Evolutionary conservation across 352 stramenopile genomes (phyloP).

Genomic region (Globisporangium nagaii): DNA sequence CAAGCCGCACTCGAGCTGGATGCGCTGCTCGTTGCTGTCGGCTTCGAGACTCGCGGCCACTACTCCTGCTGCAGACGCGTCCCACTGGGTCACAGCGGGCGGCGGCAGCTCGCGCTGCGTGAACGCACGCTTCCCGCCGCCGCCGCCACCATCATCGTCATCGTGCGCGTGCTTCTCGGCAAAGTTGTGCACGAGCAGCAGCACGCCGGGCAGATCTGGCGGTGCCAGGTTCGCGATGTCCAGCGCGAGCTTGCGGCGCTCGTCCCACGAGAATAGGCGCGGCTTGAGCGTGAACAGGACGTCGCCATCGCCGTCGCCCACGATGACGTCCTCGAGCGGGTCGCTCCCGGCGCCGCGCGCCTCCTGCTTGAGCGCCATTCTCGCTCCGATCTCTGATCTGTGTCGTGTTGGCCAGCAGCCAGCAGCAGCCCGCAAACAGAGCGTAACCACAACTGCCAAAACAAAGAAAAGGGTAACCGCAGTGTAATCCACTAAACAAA

Average conservation of each 20-base stretch:
- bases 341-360: background rate
- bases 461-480: too few species aligned
- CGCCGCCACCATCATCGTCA: background rate
- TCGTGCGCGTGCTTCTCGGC: constrained; percentile 20
- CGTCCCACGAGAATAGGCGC: constrained; percentile 51
- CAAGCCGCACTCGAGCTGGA: constrained; percentile 57
- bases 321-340: background rate
- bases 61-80: constrained; percentile 10
- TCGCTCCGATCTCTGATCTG: background rate
- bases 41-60: background rate
- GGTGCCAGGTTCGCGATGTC: constrained; percentile 70
- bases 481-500: too few species aligned
- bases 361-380: background rate
- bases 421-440: background rate
- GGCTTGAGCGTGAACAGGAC: too few species aligned
- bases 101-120: constrained; percentile 4
- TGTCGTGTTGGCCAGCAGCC: too few species aligned
- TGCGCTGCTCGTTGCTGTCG: background rate
- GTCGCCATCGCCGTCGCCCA: background rate
- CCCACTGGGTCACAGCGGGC: constrained; percentile 16
- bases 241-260: constrained; percentile 47
- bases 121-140: background rate
- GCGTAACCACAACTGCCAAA: background rate
- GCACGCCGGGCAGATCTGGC: constrained; percentile 54
- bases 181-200: constrained; percentile 55